Conservation (phyloP, 805 yeast species). For the Lipomyces anomalus region DNA sequence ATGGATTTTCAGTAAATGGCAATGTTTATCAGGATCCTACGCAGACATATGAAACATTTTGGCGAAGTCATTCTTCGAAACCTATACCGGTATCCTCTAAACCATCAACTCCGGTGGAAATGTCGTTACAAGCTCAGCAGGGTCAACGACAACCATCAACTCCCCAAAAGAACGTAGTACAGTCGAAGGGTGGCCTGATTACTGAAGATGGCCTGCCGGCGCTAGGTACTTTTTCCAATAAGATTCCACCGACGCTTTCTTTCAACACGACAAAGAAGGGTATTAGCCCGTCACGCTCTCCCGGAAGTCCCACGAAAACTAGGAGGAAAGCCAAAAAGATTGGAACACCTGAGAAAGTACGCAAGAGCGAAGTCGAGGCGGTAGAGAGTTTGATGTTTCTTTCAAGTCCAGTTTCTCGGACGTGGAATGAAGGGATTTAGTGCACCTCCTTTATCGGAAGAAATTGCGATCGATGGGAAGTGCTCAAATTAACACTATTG, state of each 20-base stretch:
- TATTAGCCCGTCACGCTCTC: conserved; percentile 14
- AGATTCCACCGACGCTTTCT: conserved; percentile 15
- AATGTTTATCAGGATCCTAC: neutral
- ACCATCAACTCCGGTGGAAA: neutral
- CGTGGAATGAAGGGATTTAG: neutral
- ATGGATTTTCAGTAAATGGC: neutral
- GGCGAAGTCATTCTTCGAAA: conserved; percentile 1
- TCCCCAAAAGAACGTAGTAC: neutral
- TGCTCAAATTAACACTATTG: too few species aligned
- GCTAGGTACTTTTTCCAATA: conserved; percentile 21
- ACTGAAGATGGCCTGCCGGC: conserved; percentile 14
- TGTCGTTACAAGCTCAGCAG: neutral
- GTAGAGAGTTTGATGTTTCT: conserved; percentile 22
- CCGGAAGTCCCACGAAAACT: neutral
- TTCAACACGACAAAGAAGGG: conserved; percentile 2
- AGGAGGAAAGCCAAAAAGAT: conserved; percentile 1
- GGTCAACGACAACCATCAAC: neutral
- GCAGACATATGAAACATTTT: conserved; percentile 8
- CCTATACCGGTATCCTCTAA: neutral
- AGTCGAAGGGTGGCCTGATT: neutral
- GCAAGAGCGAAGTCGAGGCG: conserved; percentile 22
- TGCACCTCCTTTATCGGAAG: too few species aligned
- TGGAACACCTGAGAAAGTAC: conserved; percentile 2
- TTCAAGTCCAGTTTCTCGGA: conserved; percentile 12
- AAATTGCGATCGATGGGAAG: too few species aligned